These are phyloP conservation scores for Neopestalotiopsis clavispora DNA, from an alignment of 2,329 filamentous ascomycete species.

Conservation along the genomic window DNA sequence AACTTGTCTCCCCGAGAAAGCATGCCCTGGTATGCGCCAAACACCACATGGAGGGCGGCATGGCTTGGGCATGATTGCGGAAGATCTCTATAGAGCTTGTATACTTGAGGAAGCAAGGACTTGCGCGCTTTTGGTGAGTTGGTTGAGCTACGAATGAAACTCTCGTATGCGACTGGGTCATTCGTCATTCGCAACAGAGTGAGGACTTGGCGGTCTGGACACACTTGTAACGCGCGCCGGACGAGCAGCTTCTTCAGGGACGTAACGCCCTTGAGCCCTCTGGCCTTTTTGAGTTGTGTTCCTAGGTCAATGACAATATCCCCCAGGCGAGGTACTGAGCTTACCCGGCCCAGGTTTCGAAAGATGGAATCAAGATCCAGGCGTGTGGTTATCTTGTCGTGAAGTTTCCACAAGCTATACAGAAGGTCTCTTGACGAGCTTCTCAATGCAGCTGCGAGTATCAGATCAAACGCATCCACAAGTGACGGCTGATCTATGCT, in stretches of 20 bases:
- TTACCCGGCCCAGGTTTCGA: constrained; percentile 27
- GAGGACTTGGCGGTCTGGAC: constrained; percentile 31
- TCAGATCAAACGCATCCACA: constrained; percentile 46
- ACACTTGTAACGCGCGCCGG: constrained; percentile 32
- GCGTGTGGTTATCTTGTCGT: constrained; percentile 30
- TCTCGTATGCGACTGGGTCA: constrained; percentile 47
- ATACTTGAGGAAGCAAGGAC: constrained; percentile 45
- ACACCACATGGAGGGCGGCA: constrained; percentile 48
- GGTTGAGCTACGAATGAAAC: constrained; percentile 43
- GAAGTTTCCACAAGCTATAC: constrained; percentile 29
- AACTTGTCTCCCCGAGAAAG: constrained; percentile 43
- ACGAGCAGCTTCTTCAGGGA: constrained; percentile 31
- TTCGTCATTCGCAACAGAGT: constrained; percentile 46
- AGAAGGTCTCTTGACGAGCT: constrained; percentile 25
- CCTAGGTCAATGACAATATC: constrained; percentile 30
- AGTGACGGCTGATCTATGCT: constrained; percentile 32
- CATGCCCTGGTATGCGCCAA: constrained; percentile 35
- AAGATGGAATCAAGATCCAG: constrained; percentile 33
- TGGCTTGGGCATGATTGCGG: constrained; percentile 42
- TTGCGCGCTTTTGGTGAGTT: constrained; percentile 22
- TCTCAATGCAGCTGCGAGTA: constrained; percentile 47
- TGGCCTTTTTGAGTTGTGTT: constrained; percentile 20
- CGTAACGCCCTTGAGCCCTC: constrained; percentile 10
- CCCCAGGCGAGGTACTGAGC: constrained; percentile 30
- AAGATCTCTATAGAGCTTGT: constrained; percentile 50